Conservation (phyloP, 1,284 basidiomycete species). For the Violaceomyces palustris region DNA sequence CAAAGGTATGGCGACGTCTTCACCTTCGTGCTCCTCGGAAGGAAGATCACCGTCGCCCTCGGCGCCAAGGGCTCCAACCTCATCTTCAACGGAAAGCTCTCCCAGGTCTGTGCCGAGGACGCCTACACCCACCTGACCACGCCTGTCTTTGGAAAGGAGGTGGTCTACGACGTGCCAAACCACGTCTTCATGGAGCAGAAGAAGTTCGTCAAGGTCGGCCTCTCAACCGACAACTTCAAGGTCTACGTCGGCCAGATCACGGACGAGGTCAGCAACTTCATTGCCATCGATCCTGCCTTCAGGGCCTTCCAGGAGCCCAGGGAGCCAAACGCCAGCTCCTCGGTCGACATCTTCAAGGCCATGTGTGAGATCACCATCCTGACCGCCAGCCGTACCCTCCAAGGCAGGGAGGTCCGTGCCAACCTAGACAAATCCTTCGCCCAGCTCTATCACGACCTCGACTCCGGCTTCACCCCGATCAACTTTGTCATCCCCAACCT, state of each 20-base stretch:
- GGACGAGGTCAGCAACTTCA: constrained; percentile 53
- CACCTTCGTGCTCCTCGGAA: constrained; percentile 71
- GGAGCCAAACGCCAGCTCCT: constrained; percentile 7
- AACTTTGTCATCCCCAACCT: constrained; percentile 91
- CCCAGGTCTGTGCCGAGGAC: constrained; percentile 89
- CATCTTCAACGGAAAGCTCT: constrained; percentile 85
- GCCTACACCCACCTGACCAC: constrained; percentile 67
- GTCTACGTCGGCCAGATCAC: constrained; percentile 87
- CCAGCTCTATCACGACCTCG: constrained; percentile 79
- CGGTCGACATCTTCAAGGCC: constrained; percentile 59
- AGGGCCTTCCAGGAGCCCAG: constrained; percentile 54
- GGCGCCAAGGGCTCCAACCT: constrained; percentile 92
- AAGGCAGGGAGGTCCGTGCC: constrained; percentile 82
- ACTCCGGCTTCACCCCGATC: constrained; percentile 61
- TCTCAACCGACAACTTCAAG: constrained; percentile 85
- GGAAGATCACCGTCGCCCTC: constrained; percentile 83
- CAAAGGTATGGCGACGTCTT: constrained; percentile 80
- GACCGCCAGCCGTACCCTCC: constrained; percentile 85
- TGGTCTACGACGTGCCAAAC: constrained; percentile 96
- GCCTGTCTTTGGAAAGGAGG: constrained; percentile 80
- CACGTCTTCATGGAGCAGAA: constrained; percentile 99
- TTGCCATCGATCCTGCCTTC: constrained; percentile 60
- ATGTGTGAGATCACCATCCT: constrained; percentile 92
- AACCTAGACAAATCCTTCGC: constrained; percentile 79
- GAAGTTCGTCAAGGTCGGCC: constrained; percentile 77